These are phyloP conservation scores for Rhododendron kiyosumense DNA, from an alignment of 148 eudicot species.

Conservation along the genomic window DNA sequence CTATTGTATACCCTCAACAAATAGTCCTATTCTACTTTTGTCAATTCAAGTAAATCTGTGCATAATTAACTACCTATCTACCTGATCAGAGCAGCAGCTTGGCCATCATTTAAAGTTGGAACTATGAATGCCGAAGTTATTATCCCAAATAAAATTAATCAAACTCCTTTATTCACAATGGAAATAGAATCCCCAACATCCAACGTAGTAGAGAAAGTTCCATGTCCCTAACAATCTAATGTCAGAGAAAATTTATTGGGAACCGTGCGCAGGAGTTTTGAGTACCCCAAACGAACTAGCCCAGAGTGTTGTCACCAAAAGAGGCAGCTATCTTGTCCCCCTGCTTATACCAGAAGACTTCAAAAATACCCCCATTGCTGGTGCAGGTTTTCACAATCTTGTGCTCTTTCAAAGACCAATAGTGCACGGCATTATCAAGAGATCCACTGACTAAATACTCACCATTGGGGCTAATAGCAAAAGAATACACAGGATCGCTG, in stretches of 20 bases:
- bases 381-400: constrained; percentile 66
- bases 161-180: neutral
- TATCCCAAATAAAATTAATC: neutral
- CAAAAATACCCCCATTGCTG: constrained; percentile 80
- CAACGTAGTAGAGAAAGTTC: neutral
- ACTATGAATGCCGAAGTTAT: neutral
- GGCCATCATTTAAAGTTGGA: neutral
- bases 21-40: neutral
- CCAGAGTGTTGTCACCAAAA: constrained; percentile 64
- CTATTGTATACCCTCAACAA: neutral
- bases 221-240: constrained; percentile 42
- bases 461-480: constrained; percentile 26
- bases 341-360: constrained; percentile 92
- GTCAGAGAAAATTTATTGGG: constrained; percentile 27
- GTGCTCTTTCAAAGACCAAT: constrained; percentile 80
- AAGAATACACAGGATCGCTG: no score
- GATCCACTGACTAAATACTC: constrained; percentile 78
- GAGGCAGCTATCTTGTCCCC: constrained; percentile 87
- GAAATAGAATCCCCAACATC: neutral
- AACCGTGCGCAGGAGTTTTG: no score
- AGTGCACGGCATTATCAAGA: constrained; percentile 62
- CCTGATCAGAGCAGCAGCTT: neutral
- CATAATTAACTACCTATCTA: neutral
- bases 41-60: neutral
- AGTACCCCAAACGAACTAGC: no score